Percentiles rank a stretch among this genome's conserved stretches.
Evolutionary conservation across 2,329 filamentous ascomycete species (phyloP).

Genomic region (Colletotrichum destructivum): DNA sequence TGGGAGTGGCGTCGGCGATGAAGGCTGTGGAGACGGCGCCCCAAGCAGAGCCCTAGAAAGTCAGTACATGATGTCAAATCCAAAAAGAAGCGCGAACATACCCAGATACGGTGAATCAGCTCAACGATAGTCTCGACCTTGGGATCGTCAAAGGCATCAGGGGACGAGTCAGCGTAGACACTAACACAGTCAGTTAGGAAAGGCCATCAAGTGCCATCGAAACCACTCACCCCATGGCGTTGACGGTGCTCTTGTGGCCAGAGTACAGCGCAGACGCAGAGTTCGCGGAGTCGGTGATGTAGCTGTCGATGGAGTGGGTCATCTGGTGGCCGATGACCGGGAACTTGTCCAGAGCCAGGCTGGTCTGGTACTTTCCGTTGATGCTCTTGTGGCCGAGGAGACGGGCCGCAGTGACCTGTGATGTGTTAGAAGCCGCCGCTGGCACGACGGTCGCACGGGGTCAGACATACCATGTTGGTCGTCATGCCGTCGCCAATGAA

Average conservation of each 20-base stretch:
- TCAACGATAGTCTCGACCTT: slow-evolving; percentile 89
- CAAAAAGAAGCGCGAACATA: slow-evolving; percentile 56
- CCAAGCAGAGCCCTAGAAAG: slow-evolving; percentile 65
- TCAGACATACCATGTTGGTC: slow-evolving; percentile 74
- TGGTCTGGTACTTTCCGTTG: slow-evolving; percentile 86
- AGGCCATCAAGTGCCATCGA: too few relatives aligned
- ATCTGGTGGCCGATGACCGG: slow-evolving; percentile 90
- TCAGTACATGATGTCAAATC: neutral
- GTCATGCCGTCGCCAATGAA: slow-evolving; percentile 85
- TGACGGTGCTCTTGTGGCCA: slow-evolving; percentile 88
- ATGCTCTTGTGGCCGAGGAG: slow-evolving; percentile 85
- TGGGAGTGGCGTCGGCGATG: slow-evolving; percentile 86
- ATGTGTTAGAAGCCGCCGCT: neutral
- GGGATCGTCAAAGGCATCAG: slow-evolving; percentile 83
- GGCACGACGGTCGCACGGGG: neutral
- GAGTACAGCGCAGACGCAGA: slow-evolving; percentile 86
- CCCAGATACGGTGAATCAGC: slow-evolving; percentile 79
- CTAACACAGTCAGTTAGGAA: slow-evolving; percentile 47
- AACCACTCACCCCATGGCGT: slow-evolving; percentile 75
- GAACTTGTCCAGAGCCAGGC: slow-evolving; percentile 85
- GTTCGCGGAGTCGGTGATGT: slow-evolving; percentile 91
- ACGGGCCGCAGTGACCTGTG: slow-evolving; percentile 79
- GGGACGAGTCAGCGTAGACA: slow-evolving; percentile 84
- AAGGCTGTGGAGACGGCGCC: slow-evolving; percentile 85
- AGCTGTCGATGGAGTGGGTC: slow-evolving; percentile 88